Evolutionary conservation across 352 stramenopile genomes (phyloP), one percentile per base, ranked within the genome.

Genomic region (Pseudoperonospora humuli): DNA sequence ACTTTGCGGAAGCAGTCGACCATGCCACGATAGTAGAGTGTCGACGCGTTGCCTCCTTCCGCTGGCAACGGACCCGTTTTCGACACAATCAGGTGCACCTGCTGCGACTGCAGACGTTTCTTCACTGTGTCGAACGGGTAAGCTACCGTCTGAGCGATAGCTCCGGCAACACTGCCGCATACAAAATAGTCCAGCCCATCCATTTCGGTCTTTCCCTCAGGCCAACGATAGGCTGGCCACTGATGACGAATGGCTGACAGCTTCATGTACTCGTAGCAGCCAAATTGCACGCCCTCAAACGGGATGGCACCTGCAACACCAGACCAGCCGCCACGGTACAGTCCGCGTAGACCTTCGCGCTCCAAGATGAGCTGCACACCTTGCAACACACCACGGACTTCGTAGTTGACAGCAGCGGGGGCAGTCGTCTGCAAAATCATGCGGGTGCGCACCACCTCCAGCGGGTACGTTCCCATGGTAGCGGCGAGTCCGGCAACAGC

Each of bases 101-200:
- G 41, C 48, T 87, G 71, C 3, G 48, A 65, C 55, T 93, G 80
- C 35, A 93, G 70, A 5, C 78, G 72, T 54, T 87, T 89, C 57
- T 88, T 88, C 15, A 93, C 70, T 23, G 72, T 84, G 50, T 93
- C 77, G 43, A 93, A 93, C 34, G 80, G 77, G 50, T 93, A 93
- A 24, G 77, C 70, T 14, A 86, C 77, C n/a, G 77, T 86, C 61
- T 93, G 80, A 6, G 75, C 79, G 28, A 86, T 62, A 4, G 75
- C 77, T 8, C 77, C 77, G 0, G 80, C 67, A 14, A 88, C 50
- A 34, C 72, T 86, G 19, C 80, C 80, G 39, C 78, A 84, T 15
- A 84, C 70, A 25, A 93, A 82, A 61, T 78, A 86, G 66, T 90
- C 77, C 13, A 86, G 15, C 2, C 64, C 73, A 36, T 86, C 66